phyloP scores from a whole-genome alignment of 2,329 filamentous ascomycete genomes.

The Aciculosporium take region DNA sequence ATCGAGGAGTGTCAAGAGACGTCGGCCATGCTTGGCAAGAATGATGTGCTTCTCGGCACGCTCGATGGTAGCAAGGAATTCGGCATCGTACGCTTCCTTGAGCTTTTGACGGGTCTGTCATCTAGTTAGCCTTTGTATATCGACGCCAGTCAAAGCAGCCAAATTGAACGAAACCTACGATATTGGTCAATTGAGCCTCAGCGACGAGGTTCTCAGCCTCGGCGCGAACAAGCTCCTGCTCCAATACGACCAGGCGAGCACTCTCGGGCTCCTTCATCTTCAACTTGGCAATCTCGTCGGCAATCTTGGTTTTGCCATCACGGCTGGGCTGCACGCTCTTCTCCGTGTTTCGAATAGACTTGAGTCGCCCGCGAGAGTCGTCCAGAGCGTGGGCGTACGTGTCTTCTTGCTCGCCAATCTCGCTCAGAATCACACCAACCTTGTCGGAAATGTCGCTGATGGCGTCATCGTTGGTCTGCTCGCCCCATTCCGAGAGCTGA shows the following conservation, averaged over 20 bases:
- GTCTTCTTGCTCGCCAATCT: conserved; percentile 91
- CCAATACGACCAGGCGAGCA: conserved; percentile 64
- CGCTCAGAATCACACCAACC: conserved; percentile 78
- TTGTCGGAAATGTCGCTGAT: conserved; percentile 90
- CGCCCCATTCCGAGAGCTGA: conserved; percentile 93
- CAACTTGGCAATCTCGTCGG: conserved; percentile 81
- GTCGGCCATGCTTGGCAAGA: conserved; percentile 76
- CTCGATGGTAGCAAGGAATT: conserved; percentile 85
- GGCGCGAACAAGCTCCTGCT: conserved; percentile 91
- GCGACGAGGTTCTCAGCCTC: conserved; percentile 94
- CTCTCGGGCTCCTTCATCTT: conserved; percentile 88
- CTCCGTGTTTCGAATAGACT: conserved; percentile 91
- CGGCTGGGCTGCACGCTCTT: conserved; percentile 86
- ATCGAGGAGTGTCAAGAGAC: conserved; percentile 73
- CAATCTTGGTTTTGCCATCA: conserved; percentile 74
- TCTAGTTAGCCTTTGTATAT: conserved; percentile 35
- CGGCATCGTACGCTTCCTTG: conserved; percentile 82
- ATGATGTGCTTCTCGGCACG: conserved; percentile 95
- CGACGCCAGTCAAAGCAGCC: not conserved
- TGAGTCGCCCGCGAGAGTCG: conserved; percentile 67
- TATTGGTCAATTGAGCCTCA: conserved; percentile 89
- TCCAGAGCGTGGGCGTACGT: conserved; percentile 74
- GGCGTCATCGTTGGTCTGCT: conserved; percentile 74
- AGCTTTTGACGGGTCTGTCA: conserved; percentile 89
- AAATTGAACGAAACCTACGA: conserved; percentile 43